Evolutionary conservation across 2,329 filamentous ascomycete species (phyloP).

Genomic region (Fusarium clavum): DNA sequence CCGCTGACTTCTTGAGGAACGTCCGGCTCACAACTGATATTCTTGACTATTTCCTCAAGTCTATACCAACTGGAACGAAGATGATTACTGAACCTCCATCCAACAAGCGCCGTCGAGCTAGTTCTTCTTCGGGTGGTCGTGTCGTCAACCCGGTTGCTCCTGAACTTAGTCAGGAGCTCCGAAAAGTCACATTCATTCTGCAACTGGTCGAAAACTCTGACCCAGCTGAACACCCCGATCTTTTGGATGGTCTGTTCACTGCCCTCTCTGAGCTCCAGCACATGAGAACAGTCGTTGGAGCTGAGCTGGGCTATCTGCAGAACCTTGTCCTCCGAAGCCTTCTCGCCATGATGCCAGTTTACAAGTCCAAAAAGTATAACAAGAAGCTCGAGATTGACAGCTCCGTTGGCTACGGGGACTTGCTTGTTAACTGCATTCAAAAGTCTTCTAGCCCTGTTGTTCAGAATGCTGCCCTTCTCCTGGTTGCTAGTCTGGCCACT

Average conservation of each 20-base stretch:
- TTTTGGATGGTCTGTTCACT: constrained; percentile 84
- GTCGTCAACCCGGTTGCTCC: constrained; percentile 71
- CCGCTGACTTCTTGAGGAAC: constrained; percentile 77
- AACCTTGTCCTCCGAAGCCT: constrained; percentile 85
- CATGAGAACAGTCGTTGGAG: constrained; percentile 82
- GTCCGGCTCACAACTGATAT: constrained; percentile 80
- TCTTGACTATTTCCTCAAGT: constrained; percentile 77
- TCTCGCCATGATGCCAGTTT: constrained; percentile 83
- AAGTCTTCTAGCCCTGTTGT: constrained; percentile 92
- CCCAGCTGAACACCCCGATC: constrained; percentile 78
- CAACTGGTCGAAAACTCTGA: constrained; percentile 87
- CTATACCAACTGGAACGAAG: constrained; percentile 78
- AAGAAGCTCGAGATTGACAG: constrained; percentile 75
- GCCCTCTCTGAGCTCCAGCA: constrained; percentile 88
- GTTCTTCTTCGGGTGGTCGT: constrained; percentile 74
- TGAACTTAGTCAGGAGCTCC: constrained; percentile 75
- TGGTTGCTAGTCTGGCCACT: constrained; percentile 87
- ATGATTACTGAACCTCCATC: constrained; percentile 78
- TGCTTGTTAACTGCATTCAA: constrained; percentile 94
- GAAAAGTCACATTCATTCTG: constrained; percentile 85
- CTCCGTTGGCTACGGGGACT: constrained; percentile 84
- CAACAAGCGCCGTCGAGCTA: constrained; percentile 83
- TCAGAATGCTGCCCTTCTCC: constrained; percentile 88
- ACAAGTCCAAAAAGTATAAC: constrained; percentile 70
- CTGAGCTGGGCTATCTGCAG: constrained; percentile 91